Evolutionary conservation across 805 yeast species (phyloP).

Genomic region (Candida anglica): DNA sequence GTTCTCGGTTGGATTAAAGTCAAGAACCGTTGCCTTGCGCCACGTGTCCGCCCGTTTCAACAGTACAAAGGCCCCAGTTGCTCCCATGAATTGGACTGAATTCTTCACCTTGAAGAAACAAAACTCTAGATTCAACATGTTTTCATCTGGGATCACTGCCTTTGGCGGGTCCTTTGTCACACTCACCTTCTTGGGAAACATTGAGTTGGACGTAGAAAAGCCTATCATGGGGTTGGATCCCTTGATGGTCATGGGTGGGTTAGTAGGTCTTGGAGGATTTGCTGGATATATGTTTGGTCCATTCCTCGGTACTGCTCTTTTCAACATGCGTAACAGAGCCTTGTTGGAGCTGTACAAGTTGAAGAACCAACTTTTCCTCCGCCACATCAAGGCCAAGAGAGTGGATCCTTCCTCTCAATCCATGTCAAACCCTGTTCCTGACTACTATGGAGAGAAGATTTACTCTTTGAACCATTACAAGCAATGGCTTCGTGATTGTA

Average conservation of each 20-base stretch:
- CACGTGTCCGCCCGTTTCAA: no score
- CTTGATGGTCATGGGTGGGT: slow-evolving; percentile 73
- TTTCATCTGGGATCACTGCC: slow-evolving; percentile 66
- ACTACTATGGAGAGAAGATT: slow-evolving; percentile 95
- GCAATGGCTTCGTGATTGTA: slow-evolving; percentile 95
- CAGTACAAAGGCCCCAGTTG: slow-evolving; percentile 5
- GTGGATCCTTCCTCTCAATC: slow-evolving; percentile 92
- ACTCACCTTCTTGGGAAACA: slow-evolving; percentile 71
- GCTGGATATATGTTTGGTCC: slow-evolving; percentile 86
- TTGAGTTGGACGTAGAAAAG: slow-evolving; percentile 86
- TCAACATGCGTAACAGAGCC: slow-evolving; percentile 50
- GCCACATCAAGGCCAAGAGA: slow-evolving; percentile 70
- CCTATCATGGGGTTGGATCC: slow-evolving; percentile 86
- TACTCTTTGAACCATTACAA: slow-evolving; percentile 81
- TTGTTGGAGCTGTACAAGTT: slow-evolving; percentile 43
- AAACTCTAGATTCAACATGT: slow-evolving; percentile 66
- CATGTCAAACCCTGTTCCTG: slow-evolving; percentile 95
- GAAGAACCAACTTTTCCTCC: slow-evolving; percentile 73
- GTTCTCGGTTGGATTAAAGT: no score
- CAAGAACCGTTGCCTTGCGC: no score
- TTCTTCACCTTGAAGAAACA: slow-evolving; percentile 73
- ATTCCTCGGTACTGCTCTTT: slow-evolving; percentile 64
- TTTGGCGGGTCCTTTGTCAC: slow-evolving; percentile 62
- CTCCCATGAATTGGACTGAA: slow-evolving; percentile 74
- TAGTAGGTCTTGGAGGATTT: slow-evolving; percentile 66